Conservation (phyloP, 2,329 filamentous ascomycete genomes). For the Hymenoscyphus occultus region DNA sequence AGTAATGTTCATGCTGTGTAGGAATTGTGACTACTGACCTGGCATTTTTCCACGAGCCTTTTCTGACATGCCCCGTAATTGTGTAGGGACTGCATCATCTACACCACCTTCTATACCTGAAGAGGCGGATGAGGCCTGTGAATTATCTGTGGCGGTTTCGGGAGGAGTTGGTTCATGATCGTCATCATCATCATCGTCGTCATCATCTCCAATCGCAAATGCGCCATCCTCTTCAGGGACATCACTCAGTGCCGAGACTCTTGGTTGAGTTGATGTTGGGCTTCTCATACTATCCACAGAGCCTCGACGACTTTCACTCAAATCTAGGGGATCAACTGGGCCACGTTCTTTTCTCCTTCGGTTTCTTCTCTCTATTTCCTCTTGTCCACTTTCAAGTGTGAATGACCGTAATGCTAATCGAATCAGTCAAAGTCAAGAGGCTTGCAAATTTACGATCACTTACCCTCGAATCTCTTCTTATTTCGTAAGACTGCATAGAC, state of each 20-base stretch:
- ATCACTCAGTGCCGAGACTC: slow-evolving; percentile 57
- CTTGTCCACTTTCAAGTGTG: slow-evolving; percentile 86
- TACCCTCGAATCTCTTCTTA: slow-evolving; percentile 71
- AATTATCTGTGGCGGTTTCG: slow-evolving; percentile 61
- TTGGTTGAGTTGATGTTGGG: slow-evolving; percentile 53
- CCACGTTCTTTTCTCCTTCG: slow-evolving; percentile 64
- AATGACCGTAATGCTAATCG: slow-evolving; percentile 68
- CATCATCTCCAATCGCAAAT: slow-evolving; percentile 84
- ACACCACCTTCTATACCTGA: slow-evolving; percentile 43
- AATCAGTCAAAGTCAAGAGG: background rate
- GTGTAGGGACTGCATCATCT: slow-evolving; percentile 78
- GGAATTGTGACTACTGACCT: slow-evolving; percentile 24
- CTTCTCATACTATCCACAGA: slow-evolving; percentile 68
- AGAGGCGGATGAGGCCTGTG: slow-evolving; percentile 66
- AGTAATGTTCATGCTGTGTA: slow-evolving; percentile 1
- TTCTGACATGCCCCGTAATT: slow-evolving; percentile 90
- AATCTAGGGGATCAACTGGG: slow-evolving; percentile 47
- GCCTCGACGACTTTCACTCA: slow-evolving; percentile 44
- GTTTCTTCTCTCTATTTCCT: slow-evolving; percentile 81
- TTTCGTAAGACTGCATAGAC: slow-evolving; percentile 77
- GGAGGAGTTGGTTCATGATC: slow-evolving; percentile 55
- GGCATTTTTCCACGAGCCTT: slow-evolving; percentile 97
- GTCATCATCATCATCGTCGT: slow-evolving; percentile 56
- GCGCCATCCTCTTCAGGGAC: slow-evolving; percentile 76
- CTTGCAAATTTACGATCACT: background rate